phyloP scores from a whole-genome alignment of 306 rosid genomes.

The Delonix regia region DNA sequence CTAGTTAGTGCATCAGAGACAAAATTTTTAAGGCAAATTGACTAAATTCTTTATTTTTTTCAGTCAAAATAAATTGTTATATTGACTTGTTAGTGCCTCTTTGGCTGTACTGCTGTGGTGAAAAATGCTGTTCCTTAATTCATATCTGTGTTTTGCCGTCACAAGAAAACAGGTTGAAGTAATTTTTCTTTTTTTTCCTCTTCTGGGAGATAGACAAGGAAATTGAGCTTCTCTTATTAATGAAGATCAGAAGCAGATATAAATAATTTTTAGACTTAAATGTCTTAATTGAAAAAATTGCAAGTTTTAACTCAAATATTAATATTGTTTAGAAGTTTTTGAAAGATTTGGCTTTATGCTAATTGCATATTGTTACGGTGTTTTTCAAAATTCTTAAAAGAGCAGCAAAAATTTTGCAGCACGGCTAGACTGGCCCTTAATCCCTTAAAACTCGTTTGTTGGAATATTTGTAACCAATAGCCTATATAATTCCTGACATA shows the following conservation, averaged over 20 bases:
- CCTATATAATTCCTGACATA: neutral
- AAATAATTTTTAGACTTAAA: neutral
- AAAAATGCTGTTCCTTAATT: neutral
- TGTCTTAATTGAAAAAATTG: neutral
- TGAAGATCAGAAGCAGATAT: neutral
- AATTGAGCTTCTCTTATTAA: neutral
- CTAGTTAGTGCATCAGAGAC: constrained; percentile 1
- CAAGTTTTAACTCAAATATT: neutral
- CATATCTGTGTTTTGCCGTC: neutral
- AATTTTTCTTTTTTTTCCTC: neutral
- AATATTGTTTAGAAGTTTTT: neutral
- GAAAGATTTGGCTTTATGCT: neutral
- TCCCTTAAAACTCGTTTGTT: neutral
- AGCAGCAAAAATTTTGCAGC: neutral
- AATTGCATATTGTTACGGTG: too few species aligned
- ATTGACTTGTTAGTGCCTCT: neutral
- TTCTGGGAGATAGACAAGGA: neutral
- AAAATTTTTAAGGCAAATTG: neutral
- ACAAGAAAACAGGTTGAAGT: neutral
- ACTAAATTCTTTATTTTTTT: neutral
- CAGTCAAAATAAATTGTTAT: neutral
- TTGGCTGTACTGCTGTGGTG: neutral
- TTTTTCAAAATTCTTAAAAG: too few species aligned
- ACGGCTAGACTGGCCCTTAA: neutral
- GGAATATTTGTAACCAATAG: neutral